These are phyloP conservation scores for Cerioporus squamosus DNA, from an alignment of 1,284 basidiomycete species.

Conservation along the genomic window DNA sequence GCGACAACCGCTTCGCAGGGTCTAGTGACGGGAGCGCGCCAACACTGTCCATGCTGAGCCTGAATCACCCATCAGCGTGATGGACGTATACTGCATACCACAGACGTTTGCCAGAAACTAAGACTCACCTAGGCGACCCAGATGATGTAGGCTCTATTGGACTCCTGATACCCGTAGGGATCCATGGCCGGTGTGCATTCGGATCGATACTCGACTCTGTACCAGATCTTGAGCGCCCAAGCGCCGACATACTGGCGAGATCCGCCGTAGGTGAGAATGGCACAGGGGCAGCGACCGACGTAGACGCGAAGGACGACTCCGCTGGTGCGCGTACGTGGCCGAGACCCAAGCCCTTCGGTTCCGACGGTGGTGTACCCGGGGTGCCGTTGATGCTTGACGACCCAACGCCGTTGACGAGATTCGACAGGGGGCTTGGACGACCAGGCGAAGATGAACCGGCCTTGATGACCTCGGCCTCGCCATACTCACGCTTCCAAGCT, in stretches of 20 bases:
- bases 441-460: slow-evolving; percentile 28
- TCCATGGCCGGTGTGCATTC: slow-evolving; percentile 29
- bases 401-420: slow-evolving; percentile 19
- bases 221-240: slow-evolving; percentile 29
- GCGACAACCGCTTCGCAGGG: slow-evolving; percentile 34
- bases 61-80: neutral
- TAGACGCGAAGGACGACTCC: slow-evolving; percentile 31
- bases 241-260: slow-evolving; percentile 21
- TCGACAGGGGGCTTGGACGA: slow-evolving; percentile 11
- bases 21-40: slow-evolving; percentile 32
- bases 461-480: slow-evolving; percentile 50
- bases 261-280: slow-evolving; percentile 30
- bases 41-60: slow-evolving; percentile 18
- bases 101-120: neutral
- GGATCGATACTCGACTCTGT: slow-evolving; percentile 29
- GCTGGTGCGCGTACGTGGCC: slow-evolving; percentile 31
- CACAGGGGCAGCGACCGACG: slow-evolving; percentile 22
- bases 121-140: slow-evolving; percentile 27
- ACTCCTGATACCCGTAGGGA: slow-evolving; percentile 27
- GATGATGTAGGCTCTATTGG: slow-evolving; percentile 23
- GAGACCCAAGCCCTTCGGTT: slow-evolving; percentile 18
- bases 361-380: slow-evolving; percentile 21
- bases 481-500: slow-evolving; percentile 79
- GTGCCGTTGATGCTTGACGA: slow-evolving; percentile 24
- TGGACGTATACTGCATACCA: neutral